Percentiles rank a stretch among this genome's conserved stretches.
Evolutionary conservation across 805 yeast species (phyloP).

Genomic region (Scheffersomyces stipitis): DNA sequence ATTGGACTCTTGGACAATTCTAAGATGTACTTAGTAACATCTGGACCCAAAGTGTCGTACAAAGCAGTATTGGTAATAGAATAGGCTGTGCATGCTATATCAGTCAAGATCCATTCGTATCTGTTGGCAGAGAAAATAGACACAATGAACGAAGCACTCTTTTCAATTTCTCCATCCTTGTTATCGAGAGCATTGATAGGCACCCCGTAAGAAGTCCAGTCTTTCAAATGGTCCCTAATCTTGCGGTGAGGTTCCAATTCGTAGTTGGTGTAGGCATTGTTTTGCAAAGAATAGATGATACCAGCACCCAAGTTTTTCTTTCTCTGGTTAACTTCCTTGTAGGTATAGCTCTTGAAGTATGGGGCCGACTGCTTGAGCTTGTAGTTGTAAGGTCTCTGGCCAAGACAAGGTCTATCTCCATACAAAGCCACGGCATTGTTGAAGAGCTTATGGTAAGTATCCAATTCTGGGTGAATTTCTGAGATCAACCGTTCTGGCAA

Average conservation of each 20-base stretch:
- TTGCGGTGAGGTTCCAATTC: constrained; percentile 25
- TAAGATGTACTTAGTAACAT: constrained; percentile 19
- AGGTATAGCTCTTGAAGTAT: constrained; percentile 45
- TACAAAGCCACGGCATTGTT: constrained; percentile 19
- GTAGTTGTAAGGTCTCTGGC: constrained; percentile 36
- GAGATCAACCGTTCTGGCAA: constrained; percentile 10
- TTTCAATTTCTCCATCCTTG: constrained; percentile 5
- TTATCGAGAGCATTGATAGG: constrained; percentile 3
- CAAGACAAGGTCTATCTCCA: constrained; percentile 35
- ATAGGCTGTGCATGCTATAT: constrained; percentile 15
- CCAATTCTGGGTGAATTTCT: constrained; percentile 30
- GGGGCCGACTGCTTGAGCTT: constrained; percentile 25
- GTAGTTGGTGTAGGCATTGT: constrained; percentile 17
- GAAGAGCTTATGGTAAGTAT: constrained; percentile 39
- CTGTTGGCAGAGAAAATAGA: constrained; percentile 22
- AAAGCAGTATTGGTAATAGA: constrained; percentile 19
- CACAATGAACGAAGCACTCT: constrained; percentile 14
- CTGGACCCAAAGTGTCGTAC: constrained; percentile 20
- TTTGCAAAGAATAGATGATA: constrained; percentile 28
- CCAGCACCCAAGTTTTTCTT: constrained; percentile 58
- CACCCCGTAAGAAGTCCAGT: constrained; percentile 13
- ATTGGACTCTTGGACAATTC: constrained; percentile 16
- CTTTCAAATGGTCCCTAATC: constrained; percentile 24
- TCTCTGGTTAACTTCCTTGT: constrained; percentile 39
- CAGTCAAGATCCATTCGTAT: constrained; percentile 14